Base-by-base conservation (phyloP, 2,329 filamentous ascomycete genomes). In the Endothia cerciana region DNA sequence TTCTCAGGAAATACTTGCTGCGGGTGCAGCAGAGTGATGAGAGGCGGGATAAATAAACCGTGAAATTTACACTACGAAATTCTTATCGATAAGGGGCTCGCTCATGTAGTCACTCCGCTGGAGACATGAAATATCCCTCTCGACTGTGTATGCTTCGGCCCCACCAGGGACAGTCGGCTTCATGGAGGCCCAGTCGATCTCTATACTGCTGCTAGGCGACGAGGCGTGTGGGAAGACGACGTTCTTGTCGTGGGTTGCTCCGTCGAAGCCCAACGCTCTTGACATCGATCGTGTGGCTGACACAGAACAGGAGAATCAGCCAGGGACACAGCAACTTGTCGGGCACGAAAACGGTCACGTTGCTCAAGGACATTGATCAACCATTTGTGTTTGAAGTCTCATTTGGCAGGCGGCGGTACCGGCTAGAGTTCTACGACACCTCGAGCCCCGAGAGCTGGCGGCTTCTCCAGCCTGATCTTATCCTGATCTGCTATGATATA, bases 401-500 rank as follows among this genome's bases (percentile, higher is more conserved):
- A 62, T 79, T 81, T 49, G 77, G 79, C 69, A 82, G 78, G 56
- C 72, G 77, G 15, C 74, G 77, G 10, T 86, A 84, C 71, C 80
- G 83, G 33, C 79, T 89, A 69, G 84, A 87, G 72, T 87, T 89
- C 71, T 84, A 82, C 69, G 87, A 89, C 72, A 88, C 86, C 1
- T 81, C 83, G 10, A 81, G 80, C 70, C 85, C 87, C 4, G 82
- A 85, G 30, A 84, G 81, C 72, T 89, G 87, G 87, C 82, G 78
- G 57, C 77, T 84, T n/a, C 77, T 88, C 22, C 79, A 80, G 17
- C 87, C 87, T 0, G 83, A 89, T 73, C 76, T 89, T 38, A 76
- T 88, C 60, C 77, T 88, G 36, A 76, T 89, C 65, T 89, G 87
- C 75, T 89, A 85, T 71, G 86, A 88, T 71, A 87, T 89, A 71